Base-by-base conservation (phyloP, 129 eudicot species). In the Scalesia atractyloides region DNA sequence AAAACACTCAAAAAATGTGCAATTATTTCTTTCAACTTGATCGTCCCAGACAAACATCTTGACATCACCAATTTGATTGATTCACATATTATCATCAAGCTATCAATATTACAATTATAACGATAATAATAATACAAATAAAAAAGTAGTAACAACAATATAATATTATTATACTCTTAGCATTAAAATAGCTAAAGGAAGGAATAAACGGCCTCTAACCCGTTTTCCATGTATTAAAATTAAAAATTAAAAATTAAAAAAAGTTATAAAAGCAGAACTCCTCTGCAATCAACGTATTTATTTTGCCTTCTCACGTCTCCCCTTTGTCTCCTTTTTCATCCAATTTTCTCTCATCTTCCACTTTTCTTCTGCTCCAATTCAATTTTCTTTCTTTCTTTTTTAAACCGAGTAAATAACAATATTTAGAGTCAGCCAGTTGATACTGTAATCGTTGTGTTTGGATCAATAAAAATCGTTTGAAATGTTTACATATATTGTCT, bases 241-340 rank as follows among this genome's bases (percentile, higher is more conserved):
- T n/a, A n/a, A n/a, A n/a, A n/a, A n/a, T n/a, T n/a, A n/a, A n/a
- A 19, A 52, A 52, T 46, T 18, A 1, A 76, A 60, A 76, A 62
- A 62, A 12, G 72, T 62, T 71, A 69, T 41, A 49, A 67, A 70
- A 81, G 80, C 80, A 79, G 69, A 86, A 81, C 72, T 68, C 75
- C 80, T 75, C 88, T 86, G 70, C 86, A 78, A 77, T 68, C 66
- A 74, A 75, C 71, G 84, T 57, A 75, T 78, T 59, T 67, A 39
- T 76, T 47, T 75, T 79, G 74, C 82, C 70, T 73, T 78, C 70
- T 80, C 76, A 79, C 86, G 83, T 66, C 86, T 70, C 70, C 76
- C 64, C 60, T 73, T 79, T 59, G 71, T 69, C 67, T 57, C 33
- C 69, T 58, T 51, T 71, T 44, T 64, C 34, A 41, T 41, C 68